Evolutionary conservation across 2,329 filamentous ascomycete species (phyloP), one percentile per base, ranked within the genome.

Genomic region (Nigrograna mackinnonii): DNA sequence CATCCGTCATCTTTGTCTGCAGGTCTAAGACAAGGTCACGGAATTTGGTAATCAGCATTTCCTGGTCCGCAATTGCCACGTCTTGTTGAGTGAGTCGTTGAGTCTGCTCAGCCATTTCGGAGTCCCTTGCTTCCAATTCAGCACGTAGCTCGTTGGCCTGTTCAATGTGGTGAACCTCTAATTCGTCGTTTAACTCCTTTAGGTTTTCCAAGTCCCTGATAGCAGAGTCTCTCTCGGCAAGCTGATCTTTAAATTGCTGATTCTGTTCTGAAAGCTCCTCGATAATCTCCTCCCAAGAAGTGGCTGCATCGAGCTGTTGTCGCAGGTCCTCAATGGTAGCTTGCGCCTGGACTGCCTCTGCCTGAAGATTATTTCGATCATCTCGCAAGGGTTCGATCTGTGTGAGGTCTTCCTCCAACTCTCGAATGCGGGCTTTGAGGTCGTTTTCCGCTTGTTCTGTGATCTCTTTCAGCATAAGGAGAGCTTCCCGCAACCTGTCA

Each of bases 111-210:
- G 82, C 78, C 50, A 96, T 87, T 46, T 96, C 74, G 41, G 79
- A 82, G 51, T 96, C 91, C 66, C 88, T 89, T 70, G 90, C 87
- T 63, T 96, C 91, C 41, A 97, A 82, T 58, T 96, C 91, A 57
- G 95, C 88, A 65, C 96, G 91, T 69, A 99, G 82, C 64, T 97
- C 91, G 67, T 92, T 95, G 65, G 95, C 89, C 24, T 91, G 89
- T 62, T 96, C 91, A 4, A 94, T 82, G 61, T 96, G 91, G 62
- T 96, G 96, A 57, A 89, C 82, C 65, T 96, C 91, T 3, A 99
- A 82, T 69, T 99, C 94, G 59, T 97, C 91, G 56, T 90, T 95
- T 55, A 97, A 84, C 63, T 99, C 92, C 64, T 91, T 91, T 39
- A 97, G 73, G 46, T 82, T 89, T 66, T 96, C 90, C 9, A 97